Conservation (phyloP, 371 early-diverging fungal species). For the Basidiobolus meristosporus region DNA sequence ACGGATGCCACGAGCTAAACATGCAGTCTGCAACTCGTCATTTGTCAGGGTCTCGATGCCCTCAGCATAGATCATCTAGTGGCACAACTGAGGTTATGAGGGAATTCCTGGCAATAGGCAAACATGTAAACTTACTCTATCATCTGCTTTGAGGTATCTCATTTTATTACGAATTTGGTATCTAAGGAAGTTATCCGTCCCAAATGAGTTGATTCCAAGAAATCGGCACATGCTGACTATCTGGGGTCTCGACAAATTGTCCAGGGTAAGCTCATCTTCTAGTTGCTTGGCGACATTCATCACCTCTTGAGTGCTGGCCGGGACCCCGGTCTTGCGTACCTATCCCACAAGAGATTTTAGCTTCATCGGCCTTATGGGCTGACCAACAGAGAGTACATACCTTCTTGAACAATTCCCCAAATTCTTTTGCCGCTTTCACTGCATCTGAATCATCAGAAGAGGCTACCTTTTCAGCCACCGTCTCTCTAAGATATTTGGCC, state of each 20-base stretch:
- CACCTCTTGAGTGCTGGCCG: conserved; percentile 63
- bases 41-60: conserved; percentile 78
- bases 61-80: conserved; percentile 56
- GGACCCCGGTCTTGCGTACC: conserved; percentile 74
- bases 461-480: conserved; percentile 71
- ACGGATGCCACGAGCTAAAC: conserved; percentile 81
- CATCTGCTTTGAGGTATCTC: conserved; percentile 73
- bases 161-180: conserved; percentile 75
- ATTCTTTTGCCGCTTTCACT: conserved; percentile 51
- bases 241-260: conserved; percentile 84
- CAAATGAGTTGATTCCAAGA: conserved; percentile 86
- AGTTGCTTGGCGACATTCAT: conserved; percentile 70
- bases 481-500: conserved; percentile 87
- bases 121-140: conserved; percentile 23
- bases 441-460: conserved; percentile 21
- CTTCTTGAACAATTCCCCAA: conserved; percentile 62
- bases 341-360: conserved; percentile 5
- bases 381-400: conserved; percentile 15
- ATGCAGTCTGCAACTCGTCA: conserved; percentile 72
- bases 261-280: conserved; percentile 81
- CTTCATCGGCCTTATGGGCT: neutral
- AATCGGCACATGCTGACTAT: conserved; percentile 84
- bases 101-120: neutral
- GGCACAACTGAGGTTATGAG: neutral
- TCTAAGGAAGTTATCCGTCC: conserved; percentile 84